Base-by-base conservation (phyloP, 495 filamentous ascomycete species). In the Neurospora sp. region DNA sequence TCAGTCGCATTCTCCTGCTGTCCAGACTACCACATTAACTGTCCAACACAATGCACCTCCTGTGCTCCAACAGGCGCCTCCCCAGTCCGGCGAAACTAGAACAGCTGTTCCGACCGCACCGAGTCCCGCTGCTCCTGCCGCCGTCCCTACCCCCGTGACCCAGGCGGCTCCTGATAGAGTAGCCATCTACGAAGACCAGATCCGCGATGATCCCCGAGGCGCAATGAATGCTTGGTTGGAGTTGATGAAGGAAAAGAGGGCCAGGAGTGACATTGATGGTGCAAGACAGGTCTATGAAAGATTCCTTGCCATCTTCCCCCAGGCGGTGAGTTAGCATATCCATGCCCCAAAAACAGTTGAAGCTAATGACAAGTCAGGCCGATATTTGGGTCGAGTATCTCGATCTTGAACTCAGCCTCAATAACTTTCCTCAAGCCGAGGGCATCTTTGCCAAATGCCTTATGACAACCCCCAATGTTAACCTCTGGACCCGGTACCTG, bases 401-500 rank as follows among this genome's bases (percentile, higher is more conserved):
- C 46, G 89, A 91, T 41, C 92, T 98, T 92, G 96, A 99, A 79
- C 85, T 95, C 18, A 89, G 92, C 70, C 85, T 92, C 71, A 91
- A 96, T 74, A 91, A 96, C 73, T 88, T 94, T 69, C 83, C 82
- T 73, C 88, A 87, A 46, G 87, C 94, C 39, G 96, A 98, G 81
- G 85, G 88, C 61, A 91, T 98, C 38, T 96, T 99, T 81, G 87
- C 85, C 72, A 88, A 87, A 71, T 92, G 89, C 59, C 88, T 99
- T 59, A 81, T 92, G 73, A 83, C 85, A 27, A 89, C 93, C 16
- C 92, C 91, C 20, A 91, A 94, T 80, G 89, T 98, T 40, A 87
- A 90, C 69, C 88, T 99, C 9, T 99, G 94, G 95, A 92, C 89
- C 20, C 87, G 91, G n/a, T 99, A 99, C 79, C 86, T 99, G 42